A percentile compares a stretch with the other conserved stretches of the same genome.
Evolutionary conservation across 495 filamentous ascomycete genomes (phyloP).

Genomic region (Mycothermus thermophilus): DNA sequence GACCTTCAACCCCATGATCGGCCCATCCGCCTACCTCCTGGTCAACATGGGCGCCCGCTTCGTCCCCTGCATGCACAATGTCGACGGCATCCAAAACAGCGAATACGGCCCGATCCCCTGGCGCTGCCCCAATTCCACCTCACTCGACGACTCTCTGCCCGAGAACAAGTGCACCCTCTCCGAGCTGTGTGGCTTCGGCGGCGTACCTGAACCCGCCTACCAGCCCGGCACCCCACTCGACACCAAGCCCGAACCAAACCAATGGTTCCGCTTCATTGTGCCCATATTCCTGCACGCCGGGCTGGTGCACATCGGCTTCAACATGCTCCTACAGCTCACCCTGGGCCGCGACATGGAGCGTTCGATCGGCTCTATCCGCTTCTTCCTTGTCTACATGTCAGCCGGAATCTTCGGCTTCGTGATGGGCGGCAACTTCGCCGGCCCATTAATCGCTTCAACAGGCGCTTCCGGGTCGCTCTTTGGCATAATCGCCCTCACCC

Average conservation of each 20-base stretch:
- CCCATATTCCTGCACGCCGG: slow-evolving; percentile 94
- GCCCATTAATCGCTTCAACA: slow-evolving; percentile 61
- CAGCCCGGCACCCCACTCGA: slow-evolving; percentile 17
- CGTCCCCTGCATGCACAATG: slow-evolving; percentile 85
- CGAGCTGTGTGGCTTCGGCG: slow-evolving; percentile 68
- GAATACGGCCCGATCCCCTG: slow-evolving; percentile 30
- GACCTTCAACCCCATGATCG: slow-evolving; percentile 90
- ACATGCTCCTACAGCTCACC: slow-evolving; percentile 76
- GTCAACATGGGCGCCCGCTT: slow-evolving; percentile 96
- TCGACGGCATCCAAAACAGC: slow-evolving; percentile 47
- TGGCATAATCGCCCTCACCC: slow-evolving; percentile 72
- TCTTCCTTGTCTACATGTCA: slow-evolving; percentile 74
- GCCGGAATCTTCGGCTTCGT: slow-evolving; percentile 95
- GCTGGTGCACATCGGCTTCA: slow-evolving; percentile 88
- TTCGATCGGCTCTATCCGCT: slow-evolving; percentile 72
- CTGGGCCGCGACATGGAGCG: slow-evolving; percentile 84
- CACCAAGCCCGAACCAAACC: slow-evolving; percentile 51
- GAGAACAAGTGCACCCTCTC: slow-evolving; percentile 53
- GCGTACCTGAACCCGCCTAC: slow-evolving; percentile 51
- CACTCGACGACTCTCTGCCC: slow-evolving; percentile 26
- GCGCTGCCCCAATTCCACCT: slow-evolving; percentile 66
- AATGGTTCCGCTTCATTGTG: slow-evolving; percentile 92
- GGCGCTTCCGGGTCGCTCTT: slow-evolving; percentile 86
- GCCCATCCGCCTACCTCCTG: slow-evolving; percentile 73
- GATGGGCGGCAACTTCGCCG: slow-evolving; percentile 84